Evolutionary conservation across 768 basidiomycete genomes (phyloP).

Genomic region (Sporobolomyces pararoseus): DNA sequence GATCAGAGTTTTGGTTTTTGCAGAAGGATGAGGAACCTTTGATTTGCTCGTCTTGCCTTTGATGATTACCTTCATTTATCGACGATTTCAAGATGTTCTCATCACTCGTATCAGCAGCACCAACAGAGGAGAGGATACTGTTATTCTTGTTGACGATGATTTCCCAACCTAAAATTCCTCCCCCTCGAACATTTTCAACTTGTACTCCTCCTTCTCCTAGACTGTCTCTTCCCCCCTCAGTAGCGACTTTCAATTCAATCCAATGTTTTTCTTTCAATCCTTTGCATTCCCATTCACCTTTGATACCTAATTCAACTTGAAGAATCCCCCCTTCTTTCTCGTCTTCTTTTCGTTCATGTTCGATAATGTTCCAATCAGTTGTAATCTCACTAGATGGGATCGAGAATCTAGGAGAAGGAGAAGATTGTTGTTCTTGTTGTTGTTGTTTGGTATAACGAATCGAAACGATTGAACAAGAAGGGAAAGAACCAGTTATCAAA

Average conservation of each 20-base stretch:
- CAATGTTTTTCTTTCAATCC: conserved; percentile 27
- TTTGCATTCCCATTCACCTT: conserved; percentile 4
- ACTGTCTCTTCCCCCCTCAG: background rate
- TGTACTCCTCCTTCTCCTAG: no score
- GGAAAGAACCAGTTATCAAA: conserved; percentile 23
- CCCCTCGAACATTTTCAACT: background rate
- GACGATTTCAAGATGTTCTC: no score
- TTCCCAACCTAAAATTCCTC: conserved; percentile 3
- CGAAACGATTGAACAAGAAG: background rate
- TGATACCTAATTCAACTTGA: background rate
- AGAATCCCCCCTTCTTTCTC: no score
- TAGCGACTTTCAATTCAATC: conserved; percentile 18
- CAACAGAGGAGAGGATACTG: no score
- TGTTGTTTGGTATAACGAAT: conserved; percentile 1
- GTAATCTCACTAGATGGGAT: background rate
- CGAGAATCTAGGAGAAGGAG: background rate
- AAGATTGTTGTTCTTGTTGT: no score
- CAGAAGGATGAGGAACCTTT: background rate
- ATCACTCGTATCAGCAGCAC: no score
- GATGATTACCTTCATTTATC: no score
- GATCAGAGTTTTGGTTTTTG: no score
- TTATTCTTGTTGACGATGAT: no score
- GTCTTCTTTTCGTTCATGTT: no score
- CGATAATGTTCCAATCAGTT: background rate
- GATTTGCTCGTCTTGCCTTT: background rate